Conservation (phyloP, 495 filamentous ascomycete species). For the Neurospora hispaniola region DNA sequence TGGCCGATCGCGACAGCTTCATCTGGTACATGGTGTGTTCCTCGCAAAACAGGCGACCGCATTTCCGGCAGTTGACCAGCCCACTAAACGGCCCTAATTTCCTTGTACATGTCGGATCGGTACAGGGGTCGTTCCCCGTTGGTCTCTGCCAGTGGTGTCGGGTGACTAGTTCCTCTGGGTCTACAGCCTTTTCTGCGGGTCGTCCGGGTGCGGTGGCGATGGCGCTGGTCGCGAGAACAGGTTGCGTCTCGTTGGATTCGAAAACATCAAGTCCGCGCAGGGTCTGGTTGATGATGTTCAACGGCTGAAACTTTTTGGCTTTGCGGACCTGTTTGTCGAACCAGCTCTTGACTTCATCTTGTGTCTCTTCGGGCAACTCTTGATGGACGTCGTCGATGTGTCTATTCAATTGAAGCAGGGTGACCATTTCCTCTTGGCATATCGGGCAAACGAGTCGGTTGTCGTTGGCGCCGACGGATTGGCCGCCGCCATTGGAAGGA, state of each 20-base stretch:
- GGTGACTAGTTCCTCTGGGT: conserved; percentile 84
- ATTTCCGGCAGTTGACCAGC: conserved; percentile 83
- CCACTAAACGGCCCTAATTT: conserved; percentile 68
- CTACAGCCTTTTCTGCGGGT: conserved; percentile 36
- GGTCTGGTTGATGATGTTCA: conserved; percentile 80
- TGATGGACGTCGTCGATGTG: conserved; percentile 93
- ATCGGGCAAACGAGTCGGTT: conserved; percentile 78
- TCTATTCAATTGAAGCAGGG: conserved; percentile 83
- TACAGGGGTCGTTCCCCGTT: conserved; percentile 63
- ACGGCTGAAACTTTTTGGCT: conserved; percentile 89
- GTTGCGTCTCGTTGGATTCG: conserved; percentile 70
- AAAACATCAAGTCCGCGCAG: conserved; percentile 96
- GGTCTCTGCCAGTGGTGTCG: conserved; percentile 80
- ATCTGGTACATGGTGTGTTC: conserved; percentile 99
- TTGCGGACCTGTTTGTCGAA: conserved; percentile 94
- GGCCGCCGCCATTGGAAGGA: conserved; percentile 25
- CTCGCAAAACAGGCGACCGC: conserved; percentile 89
- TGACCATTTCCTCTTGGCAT: conserved; percentile 97
- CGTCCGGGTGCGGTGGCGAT: conserved; percentile 12
- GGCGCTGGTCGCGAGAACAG: conserved; percentile 7
- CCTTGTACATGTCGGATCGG: conserved; percentile 78
- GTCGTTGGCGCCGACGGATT: conserved; percentile 16
- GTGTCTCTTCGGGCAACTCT: conserved; percentile 83
- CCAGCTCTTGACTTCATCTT: conserved; percentile 97
- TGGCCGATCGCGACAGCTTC: conserved; percentile 84